phyloP scores from a whole-genome alignment of 306 rosid genomes.

The Myrica gale region DNA sequence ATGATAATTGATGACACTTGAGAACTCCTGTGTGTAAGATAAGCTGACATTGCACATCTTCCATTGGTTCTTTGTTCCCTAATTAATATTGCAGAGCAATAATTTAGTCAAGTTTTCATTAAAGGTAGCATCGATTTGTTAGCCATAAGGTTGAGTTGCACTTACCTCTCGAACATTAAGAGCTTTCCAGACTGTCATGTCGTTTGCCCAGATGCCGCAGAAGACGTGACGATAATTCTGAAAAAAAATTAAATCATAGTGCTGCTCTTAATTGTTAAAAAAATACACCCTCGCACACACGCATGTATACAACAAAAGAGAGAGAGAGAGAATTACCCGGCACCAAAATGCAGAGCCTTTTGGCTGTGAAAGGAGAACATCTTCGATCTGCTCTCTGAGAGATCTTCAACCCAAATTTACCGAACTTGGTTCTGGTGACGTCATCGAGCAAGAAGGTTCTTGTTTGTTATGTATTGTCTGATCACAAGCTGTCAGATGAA shows the following conservation, averaged over 20 bases:
- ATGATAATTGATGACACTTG: too few relatives aligned
- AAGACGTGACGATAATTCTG: conserved; percentile 8
- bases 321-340: conserved; percentile 7
- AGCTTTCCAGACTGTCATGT: conserved; percentile 11
- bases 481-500: too few relatives aligned
- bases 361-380: conserved; percentile 17
- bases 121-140: too few relatives aligned
- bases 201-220: conserved; percentile 12
- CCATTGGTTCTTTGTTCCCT: not conserved
- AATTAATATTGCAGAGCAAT: not conserved
- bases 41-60: too few relatives aligned
- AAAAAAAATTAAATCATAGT: not conserved
- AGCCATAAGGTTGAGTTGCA: not conserved
- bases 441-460: conserved; percentile 22
- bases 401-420: not conserved
- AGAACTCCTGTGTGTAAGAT: too few relatives aligned
- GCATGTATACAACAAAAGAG: not conserved
- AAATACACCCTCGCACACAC: too few relatives aligned
- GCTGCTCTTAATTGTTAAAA: not conserved
- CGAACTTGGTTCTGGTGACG: not conserved
- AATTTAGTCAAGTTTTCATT: not conserved
- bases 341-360: conserved; percentile 16
- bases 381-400: conserved; percentile 2
- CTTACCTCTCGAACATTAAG: not conserved
- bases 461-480: too few relatives aligned